Conservation (phyloP, 2,329 filamentous ascomycete genomes). For the Chalaropsis thielavioides region DNA sequence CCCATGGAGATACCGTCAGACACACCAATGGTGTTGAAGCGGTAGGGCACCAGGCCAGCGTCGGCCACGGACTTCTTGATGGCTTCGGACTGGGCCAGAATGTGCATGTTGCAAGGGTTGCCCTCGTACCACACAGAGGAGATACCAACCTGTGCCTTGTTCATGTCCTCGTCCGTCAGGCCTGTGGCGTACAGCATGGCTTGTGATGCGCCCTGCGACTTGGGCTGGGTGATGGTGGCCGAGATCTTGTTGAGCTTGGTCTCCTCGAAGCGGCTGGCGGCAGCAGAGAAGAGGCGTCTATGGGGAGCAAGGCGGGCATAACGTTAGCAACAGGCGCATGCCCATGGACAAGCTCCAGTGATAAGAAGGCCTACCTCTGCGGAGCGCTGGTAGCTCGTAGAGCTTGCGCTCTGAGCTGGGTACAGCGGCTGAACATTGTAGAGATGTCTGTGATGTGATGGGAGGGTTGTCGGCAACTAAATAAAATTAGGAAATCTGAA, state of each 20-base stretch:
- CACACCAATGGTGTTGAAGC: constrained; percentile 98
- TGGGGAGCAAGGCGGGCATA: neutral
- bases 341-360: neutral
- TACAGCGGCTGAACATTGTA: constrained; percentile 20
- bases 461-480: neutral
- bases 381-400: constrained; percentile 18
- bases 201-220: constrained; percentile 95
- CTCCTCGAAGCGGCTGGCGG: constrained; percentile 31
- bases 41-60: constrained; percentile 77
- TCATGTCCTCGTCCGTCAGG: constrained; percentile 71
- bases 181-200: constrained; percentile 98
- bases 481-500: constrained; percentile 4
- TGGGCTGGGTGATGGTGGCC: constrained; percentile 78
- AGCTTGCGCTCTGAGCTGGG: constrained; percentile 20
- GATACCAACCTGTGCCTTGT: constrained; percentile 94
- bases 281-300: constrained; percentile 39
- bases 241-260: constrained; percentile 68
- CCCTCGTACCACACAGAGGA: constrained; percentile 97
- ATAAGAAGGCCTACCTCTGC: constrained; percentile 12
- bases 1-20: constrained; percentile 98
- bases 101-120: constrained; percentile 98
- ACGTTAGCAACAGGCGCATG: constrained; percentile 10
- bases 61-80: constrained; percentile 48
- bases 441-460: constrained; percentile 11
- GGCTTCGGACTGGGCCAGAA: constrained; percentile 72